Base-by-base conservation (phyloP, 768 basidiomycete genomes). In the Suillus tomentosus region DNA sequence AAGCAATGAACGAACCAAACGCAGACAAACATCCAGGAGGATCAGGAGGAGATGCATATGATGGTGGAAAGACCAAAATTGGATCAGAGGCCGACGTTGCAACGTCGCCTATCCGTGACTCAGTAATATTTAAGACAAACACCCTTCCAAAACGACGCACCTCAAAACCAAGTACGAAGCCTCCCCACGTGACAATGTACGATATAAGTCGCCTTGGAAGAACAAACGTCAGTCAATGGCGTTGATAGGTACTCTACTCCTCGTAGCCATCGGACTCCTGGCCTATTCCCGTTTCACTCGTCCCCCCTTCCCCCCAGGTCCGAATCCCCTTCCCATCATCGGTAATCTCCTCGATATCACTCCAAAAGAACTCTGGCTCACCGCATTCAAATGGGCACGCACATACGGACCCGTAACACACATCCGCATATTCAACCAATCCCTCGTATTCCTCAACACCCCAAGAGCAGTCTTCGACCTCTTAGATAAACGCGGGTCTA, bases 381-480 rank as follows among this genome's bases (percentile, higher is more conserved):
- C 77, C n/a, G 86, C 84, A 2, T 78, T 79, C 4, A 72, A 80
- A 55, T 91, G 89, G 90, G 84, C 85, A 3, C 57, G 17, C 48
- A 63, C 13, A 42, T 56, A 68, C 88, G 90, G 91, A 56, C 84
- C 82, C 55, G 77, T 91, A 68, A 84, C 86, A 0, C 87, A 89
- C 69, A 73, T 91, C 42, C 86, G 87, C 67, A 75, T 90, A 27
- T 79, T 89, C 55, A 88, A 89, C 0, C 85, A 90, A 65, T 82
- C 84, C 2, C 82, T 93, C 40, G 78, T 92, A 37, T 88, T 92
- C 74, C 69, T 92, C 60, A 89, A 87, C 74, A 83, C 82, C 40
- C 80, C 82, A 8, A 82, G 88, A 43, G 86, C 81, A 0, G 83
- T 82, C 0, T 78, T 79, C 45, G 90, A 91, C 42, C 75, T 94